Conservation (phyloP, 345 rosid genomes). For the Murraya koenigii region DNA sequence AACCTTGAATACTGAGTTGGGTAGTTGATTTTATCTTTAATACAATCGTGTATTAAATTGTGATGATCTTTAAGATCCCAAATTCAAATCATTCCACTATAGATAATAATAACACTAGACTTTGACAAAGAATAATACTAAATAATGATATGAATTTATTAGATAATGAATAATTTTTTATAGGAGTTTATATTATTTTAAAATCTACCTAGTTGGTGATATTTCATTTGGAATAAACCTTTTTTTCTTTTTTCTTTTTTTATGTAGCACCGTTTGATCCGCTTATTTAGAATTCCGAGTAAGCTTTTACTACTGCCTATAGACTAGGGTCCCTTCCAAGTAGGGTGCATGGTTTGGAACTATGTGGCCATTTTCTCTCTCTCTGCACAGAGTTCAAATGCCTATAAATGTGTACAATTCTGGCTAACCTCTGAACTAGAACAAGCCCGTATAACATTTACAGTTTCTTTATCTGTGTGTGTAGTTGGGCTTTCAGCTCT, state of each 20-base stretch:
- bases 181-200: no score
- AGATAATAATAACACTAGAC: no score
- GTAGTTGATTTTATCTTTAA: slow-evolving; percentile 1
- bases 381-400: slow-evolving; percentile 1
- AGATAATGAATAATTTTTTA: no score
- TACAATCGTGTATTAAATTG: not conserved
- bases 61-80: not conserved
- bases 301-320: not conserved
- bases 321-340: slow-evolving; percentile 28
- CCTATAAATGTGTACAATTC: slow-evolving; percentile 27
- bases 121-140: no score
- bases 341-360: slow-evolving; percentile 39
- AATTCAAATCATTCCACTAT: not conserved
- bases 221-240: no score
- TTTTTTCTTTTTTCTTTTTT: no score
- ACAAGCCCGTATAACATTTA: slow-evolving; percentile 19
- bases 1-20: slow-evolving; percentile 46
- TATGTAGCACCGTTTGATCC: no score
- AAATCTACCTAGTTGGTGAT: no score
- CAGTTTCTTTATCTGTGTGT: not conserved
- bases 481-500: slow-evolving; percentile 13
- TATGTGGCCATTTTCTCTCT: slow-evolving; percentile 23
- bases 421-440: slow-evolving; percentile 18
- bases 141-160: no score
- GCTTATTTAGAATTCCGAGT: not conserved